Conservation (phyloP, 2,329 filamentous ascomycete genomes). For the Colletotrichum paranaense region DNA sequence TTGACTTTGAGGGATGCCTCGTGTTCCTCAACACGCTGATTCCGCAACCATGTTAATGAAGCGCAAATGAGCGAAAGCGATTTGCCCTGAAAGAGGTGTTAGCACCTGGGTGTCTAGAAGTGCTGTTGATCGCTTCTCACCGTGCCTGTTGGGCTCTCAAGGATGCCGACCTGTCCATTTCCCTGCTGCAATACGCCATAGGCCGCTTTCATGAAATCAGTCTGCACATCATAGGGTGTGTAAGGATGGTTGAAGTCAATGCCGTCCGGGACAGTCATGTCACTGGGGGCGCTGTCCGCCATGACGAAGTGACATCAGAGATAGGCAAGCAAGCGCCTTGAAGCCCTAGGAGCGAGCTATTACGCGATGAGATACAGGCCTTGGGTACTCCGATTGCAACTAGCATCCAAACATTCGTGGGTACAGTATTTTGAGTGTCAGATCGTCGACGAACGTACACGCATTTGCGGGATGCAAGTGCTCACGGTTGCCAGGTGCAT, state of each 20-base stretch:
- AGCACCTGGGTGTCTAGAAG: background rate
- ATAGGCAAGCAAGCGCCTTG: background rate
- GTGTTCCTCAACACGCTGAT: slow-evolving; percentile 74
- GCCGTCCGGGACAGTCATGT: slow-evolving; percentile 37
- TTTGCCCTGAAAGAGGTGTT: slow-evolving; percentile 71
- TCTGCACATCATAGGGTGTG: slow-evolving; percentile 87
- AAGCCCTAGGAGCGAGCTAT: too few relatives aligned
- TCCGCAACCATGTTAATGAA: slow-evolving; percentile 89
- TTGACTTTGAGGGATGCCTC: slow-evolving; percentile 62
- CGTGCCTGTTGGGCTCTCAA: slow-evolving; percentile 93
- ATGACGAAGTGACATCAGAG: background rate
- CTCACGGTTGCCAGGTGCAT: background rate
- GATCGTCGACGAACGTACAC: background rate
- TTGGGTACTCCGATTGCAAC: background rate
- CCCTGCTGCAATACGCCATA: slow-evolving; percentile 80
- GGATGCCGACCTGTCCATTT: slow-evolving; percentile 83
- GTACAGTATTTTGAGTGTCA: background rate
- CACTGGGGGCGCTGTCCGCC: slow-evolving; percentile 24
- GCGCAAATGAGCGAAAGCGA: slow-evolving; percentile 92
- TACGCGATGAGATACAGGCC: too few relatives aligned
- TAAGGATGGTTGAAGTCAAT: slow-evolving; percentile 87
- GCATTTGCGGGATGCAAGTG: background rate
- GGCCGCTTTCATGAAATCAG: slow-evolving; percentile 86
- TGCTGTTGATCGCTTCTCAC: slow-evolving; percentile 47
- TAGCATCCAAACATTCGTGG: background rate